Percentiles rank a stretch among this genome's conserved stretches.
phyloP scores from a whole-genome alignment of 192 early-diverging fungal species.

The Obelidium mucronatum region DNA sequence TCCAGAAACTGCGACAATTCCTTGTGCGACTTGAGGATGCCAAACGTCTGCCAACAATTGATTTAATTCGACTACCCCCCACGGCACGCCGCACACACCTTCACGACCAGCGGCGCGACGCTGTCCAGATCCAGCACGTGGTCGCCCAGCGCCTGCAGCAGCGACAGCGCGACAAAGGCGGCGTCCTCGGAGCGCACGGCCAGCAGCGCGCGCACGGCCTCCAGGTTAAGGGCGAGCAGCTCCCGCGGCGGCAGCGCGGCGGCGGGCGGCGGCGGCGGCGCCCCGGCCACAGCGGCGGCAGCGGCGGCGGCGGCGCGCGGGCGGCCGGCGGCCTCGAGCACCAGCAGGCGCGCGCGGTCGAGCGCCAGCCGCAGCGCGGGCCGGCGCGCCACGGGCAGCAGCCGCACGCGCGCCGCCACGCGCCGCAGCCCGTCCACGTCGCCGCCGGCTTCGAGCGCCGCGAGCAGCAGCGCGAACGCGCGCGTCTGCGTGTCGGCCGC shows the following conservation, averaged over 20 bases:
- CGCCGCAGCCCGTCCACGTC: neutral
- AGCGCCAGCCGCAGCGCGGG: constrained; percentile 4
- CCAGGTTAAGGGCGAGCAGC: neutral
- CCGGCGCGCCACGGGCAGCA: neutral
- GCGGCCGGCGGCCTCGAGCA: neutral
- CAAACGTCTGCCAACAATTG: too few species aligned
- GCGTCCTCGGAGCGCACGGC: neutral
- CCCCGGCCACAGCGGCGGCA: neutral
- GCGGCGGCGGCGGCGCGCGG: neutral
- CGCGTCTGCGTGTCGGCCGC: neutral
- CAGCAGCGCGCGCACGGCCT: neutral
- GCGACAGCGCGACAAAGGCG: neutral
- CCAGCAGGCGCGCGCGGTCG: neutral
- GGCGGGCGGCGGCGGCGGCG: neutral
- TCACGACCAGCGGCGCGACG: neutral
- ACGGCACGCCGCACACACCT: neutral
- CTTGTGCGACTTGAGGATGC: neutral
- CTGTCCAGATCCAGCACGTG: neutral
- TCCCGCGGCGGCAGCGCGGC: neutral
- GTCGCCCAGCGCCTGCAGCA: neutral
- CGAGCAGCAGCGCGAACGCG: neutral
- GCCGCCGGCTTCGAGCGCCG: constrained; percentile 14
- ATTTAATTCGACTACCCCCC: neutral
- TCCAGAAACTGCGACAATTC: neutral
- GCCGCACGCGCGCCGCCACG: neutral